Conservation (phyloP, 306 rosid genomes). For the Astragalus membranaceus region DNA sequence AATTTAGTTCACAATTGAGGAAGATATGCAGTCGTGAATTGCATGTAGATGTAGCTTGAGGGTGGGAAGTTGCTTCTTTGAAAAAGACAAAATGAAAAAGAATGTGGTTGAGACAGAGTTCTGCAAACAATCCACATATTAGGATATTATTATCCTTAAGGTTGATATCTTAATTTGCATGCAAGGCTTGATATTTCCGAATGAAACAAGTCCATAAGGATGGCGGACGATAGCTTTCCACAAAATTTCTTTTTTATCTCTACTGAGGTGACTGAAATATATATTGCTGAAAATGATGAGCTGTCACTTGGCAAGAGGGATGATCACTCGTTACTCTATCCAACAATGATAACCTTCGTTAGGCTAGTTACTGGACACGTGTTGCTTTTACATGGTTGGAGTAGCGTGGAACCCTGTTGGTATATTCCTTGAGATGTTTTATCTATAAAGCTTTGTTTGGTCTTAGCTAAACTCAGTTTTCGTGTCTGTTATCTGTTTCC, state of each 20-base stretch:
- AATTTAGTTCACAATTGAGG: background rate
- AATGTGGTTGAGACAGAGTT: slow-evolving; percentile 29
- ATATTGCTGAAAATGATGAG: slow-evolving; percentile 20
- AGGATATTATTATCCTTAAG: slow-evolving; percentile 11
- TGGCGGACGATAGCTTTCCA: slow-evolving; percentile 32
- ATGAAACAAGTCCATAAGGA: slow-evolving; percentile 14
- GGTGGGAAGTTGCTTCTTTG: background rate
- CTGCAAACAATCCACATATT: slow-evolving; percentile 27
- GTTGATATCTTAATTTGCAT: background rate
- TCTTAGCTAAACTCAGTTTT: slow-evolving; percentile 21
- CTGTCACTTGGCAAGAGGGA: slow-evolving; percentile 49
- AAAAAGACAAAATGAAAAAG: background rate
- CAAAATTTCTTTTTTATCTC: slow-evolving; percentile 18
- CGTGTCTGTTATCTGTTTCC: slow-evolving; percentile 30
- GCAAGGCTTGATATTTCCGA: background rate
- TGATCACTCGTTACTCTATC: slow-evolving; percentile 70
- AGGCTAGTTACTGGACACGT: slow-evolving; percentile 71
- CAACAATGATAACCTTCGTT: slow-evolving; percentile 50
- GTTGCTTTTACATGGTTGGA: slow-evolving; percentile 18
- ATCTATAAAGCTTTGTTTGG: slow-evolving; percentile 43
- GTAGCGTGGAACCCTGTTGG: slow-evolving; percentile 20
- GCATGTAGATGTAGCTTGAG: slow-evolving; percentile 7
- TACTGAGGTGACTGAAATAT: slow-evolving; percentile 3
- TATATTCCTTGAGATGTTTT: slow-evolving; percentile 37
- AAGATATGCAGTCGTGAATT: background rate